Evolutionary conservation across 768 basidiomycete species (phyloP).

Genomic region (Daedalea quercina): DNA sequence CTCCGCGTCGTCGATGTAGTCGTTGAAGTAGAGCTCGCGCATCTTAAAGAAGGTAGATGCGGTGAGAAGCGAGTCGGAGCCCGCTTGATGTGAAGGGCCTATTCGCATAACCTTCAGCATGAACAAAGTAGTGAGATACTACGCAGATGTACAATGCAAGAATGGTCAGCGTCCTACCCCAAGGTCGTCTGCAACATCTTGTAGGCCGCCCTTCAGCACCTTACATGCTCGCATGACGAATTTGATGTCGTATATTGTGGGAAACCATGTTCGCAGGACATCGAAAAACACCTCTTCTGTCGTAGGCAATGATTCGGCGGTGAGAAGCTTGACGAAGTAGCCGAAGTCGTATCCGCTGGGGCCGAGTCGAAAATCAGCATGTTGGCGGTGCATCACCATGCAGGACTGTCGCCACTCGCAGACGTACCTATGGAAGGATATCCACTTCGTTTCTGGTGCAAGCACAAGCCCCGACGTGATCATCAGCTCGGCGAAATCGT

Average conservation of each 20-base stretch:
- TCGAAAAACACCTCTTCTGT: conserved; percentile 90
- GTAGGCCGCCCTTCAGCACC: conserved; percentile 77
- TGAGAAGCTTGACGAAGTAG: conserved; percentile 92
- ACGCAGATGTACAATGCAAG: neutral
- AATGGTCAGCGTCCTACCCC: conserved; percentile 43
- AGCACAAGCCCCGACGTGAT: conserved; percentile 95
- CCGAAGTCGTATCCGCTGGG: conserved; percentile 97
- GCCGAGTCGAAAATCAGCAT: neutral
- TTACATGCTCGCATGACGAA: conserved; percentile 89
- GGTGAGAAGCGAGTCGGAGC: conserved; percentile 94
- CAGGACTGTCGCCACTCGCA: too few species aligned
- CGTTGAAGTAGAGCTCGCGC: conserved; percentile 86
- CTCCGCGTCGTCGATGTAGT: conserved; percentile 77
- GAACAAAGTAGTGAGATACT: conserved; percentile 1
- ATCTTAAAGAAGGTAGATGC: conserved; percentile 95
- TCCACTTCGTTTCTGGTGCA: conserved; percentile 86
- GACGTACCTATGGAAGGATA: conserved; percentile 95
- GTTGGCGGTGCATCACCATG: neutral
- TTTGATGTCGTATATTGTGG: conserved; percentile 95
- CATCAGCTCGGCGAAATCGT: conserved; percentile 94
- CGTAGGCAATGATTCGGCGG: conserved; percentile 77
- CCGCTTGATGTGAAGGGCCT: conserved; percentile 90
- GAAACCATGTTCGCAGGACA: conserved; percentile 87
- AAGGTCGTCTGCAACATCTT: conserved; percentile 94
- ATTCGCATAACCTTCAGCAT: conserved; percentile 70